Base-by-base conservation (phyloP, 495 filamentous ascomycete species). In the Cercophora sp. region DNA sequence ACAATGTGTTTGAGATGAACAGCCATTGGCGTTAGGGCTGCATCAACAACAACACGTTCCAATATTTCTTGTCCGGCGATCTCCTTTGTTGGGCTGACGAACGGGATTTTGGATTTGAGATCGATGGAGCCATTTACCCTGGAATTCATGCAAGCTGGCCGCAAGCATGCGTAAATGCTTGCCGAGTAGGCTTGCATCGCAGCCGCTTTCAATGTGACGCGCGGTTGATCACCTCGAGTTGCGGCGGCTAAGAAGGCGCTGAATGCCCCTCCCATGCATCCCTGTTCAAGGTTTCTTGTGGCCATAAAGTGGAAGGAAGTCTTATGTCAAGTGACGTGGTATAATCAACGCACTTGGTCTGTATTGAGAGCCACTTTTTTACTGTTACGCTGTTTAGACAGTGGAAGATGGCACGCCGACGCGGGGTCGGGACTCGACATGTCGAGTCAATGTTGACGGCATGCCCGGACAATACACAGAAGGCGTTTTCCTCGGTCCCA, bases 231-330 rank as follows among this genome's bases (percentile, higher is more conserved):
- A 4, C 8, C 8, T 4, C 5, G n/a, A 43, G 13, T 32, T 23
- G 19, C 19, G 40, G 40, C 40, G 40, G 40, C 40, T 43, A 43
- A 43, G 40, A 25, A 16, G 18, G 9, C 18, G 3, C 18, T 36
- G 36, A 19, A 6, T 20, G 3, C 36, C 40, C 23, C 3, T 22
- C 16, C 20, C 5, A 19, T 8, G 11, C 2, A 43, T 25, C 18
- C n/a, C 10, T 19, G 18, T 25, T 10, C 8, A 22, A 11, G 8
- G 23, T 18, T 22, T 25, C 23, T 25, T 24, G 5, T 22, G 23
- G 18, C 16, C 23, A 25, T 39, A 43, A 20, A 43, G 40, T 43
- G 40, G 40, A 43, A 43, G 20, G 20, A 22, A 43, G 20, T 43
- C 23, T 24, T 11, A 32, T 32, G 6, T 32, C 29, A 32, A 32